Base-by-base conservation (phyloP, 2,329 filamentous ascomycete genomes). In the Fonsecaea nubica region DNA sequence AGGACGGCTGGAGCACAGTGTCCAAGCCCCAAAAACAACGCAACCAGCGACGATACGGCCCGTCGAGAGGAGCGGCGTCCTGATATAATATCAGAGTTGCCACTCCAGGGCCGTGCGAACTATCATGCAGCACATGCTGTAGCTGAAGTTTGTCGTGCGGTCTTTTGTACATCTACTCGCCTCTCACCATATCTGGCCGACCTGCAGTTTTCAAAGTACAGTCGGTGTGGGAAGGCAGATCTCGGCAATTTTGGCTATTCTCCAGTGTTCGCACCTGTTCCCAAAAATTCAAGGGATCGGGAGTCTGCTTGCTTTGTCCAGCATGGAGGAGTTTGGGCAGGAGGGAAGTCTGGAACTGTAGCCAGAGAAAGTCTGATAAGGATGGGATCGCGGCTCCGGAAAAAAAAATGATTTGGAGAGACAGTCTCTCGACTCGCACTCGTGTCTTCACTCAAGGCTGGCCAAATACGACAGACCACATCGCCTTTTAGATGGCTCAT, bases 1-100 rank as follows among this genome's bases (percentile, higher is more conserved):
- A 82, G 57, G 80, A 82, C 62, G 81, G 81, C 69, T 83, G 81
- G 81, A 83, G 80, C 75, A 83, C 81, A 15, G 80, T 82, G 64
- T 76, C 78, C 69, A 74, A 73, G 60, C 70, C 65, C 8, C 75
- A 78, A 64, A 80, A 77, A 71, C 77, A 76, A 72, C 79, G 80
- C 73, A 80, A 76, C 74, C 80, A 77, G 73, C 79, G 81, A 68
- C 80, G 81, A 68, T 78, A 79, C 67, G 63, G 65, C 15, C 65
- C 73, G 65, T 74, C 77, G 66, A 76, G 79, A 72, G 76, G 76
- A 65, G 75, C 79, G 70, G 77, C 76, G 73, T 80, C 73, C 38
- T 79, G 73, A 79, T 53, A 70, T 30, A 8, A 50, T 82, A 82
- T 81, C 80, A 77, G 45, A 77, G 7, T 38, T 58, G 30, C 30